Evolutionary conservation across 495 filamentous ascomycete species (phyloP), one percentile per base, ranked within the genome.

Genomic region (Penicillium cosmopolitanum): DNA sequence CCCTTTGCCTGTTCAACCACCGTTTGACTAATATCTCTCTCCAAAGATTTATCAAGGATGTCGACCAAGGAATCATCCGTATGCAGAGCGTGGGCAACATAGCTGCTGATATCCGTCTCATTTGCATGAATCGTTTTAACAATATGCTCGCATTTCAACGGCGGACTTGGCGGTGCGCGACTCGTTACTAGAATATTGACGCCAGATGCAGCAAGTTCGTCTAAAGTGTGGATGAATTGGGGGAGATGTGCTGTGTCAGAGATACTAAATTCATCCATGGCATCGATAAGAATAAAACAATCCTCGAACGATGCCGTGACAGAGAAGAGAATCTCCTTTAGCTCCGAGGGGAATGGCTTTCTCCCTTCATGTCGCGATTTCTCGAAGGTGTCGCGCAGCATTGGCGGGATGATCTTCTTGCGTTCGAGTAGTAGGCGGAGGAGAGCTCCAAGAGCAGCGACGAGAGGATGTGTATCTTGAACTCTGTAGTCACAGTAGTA

Each of bases 201-300:
- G n/a, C 42, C 16, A 19, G 42, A 44, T 16, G 42, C 2, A 16
- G 42, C 42, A 7, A 44, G 15, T 18, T 44, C 42, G 42, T 44
- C 42, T 6, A 44, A 19, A 8, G 16, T 44, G 16, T 0, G 4
- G 16, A 19, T 44, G 16, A 44, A 44, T 19, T 44, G 42, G 8
- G 42, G 8, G 5, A n/a, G 13, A 44, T n/a, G 13, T 16, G 42
- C 10, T 21, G 42, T 16, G 8, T 44, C 16, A 3, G 42, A 16
- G 16, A 44, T 44, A 7, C 42, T 44, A 10, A 44, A 44, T 18
- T 44, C 42, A 44, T 44, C 42, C 42, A 44, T 44, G 5, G 42
- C 42, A 44, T 44, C 42, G n/a, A 44, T 44, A 9, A 44, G 16
- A 0, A 44, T 44, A 4, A 44, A 44, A 18, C 42, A 44, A 4